Evolutionary conservation across 140 eudicot genomes (phyloP).

Genomic region (Anethum foeniculum): DNA sequence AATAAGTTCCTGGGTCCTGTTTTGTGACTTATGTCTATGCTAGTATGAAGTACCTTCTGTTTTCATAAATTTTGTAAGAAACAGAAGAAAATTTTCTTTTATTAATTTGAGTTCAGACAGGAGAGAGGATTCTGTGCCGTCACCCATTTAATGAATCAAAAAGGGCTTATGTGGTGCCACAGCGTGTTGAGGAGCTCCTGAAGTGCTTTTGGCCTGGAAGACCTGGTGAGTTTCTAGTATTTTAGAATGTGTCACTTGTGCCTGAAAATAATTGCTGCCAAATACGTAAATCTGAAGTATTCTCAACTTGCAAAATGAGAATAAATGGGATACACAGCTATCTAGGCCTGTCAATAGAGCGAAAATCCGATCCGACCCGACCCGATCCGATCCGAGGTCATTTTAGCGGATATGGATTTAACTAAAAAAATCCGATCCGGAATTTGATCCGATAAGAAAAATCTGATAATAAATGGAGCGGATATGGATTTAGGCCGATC

Average conservation of each 20-base stretch:
- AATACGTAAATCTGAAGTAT: background rate
- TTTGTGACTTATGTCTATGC: background rate
- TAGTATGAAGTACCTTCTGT: background rate
- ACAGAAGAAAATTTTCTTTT: background rate
- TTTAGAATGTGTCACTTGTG: background rate
- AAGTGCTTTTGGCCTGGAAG: slow-evolving; percentile 94
- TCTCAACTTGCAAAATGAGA: background rate
- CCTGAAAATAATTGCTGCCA: background rate
- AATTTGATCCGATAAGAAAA: too few relatives aligned
- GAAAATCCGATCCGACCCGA: too few relatives aligned
- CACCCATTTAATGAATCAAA: slow-evolving; percentile 95
- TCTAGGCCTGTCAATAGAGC: too few relatives aligned
- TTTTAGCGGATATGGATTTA: too few relatives aligned
- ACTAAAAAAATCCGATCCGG: too few relatives aligned
- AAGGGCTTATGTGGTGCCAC: slow-evolving; percentile 97
- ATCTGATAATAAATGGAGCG: too few relatives aligned
- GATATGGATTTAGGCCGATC: too few relatives aligned
- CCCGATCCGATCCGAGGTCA: too few relatives aligned
- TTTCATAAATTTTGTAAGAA: background rate
- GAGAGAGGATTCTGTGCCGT: slow-evolving; percentile 80
- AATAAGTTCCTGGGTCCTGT: background rate
- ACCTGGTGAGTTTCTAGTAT: slow-evolving; percentile 41
- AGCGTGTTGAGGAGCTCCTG: slow-evolving; percentile 88
- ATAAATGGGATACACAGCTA: background rate
- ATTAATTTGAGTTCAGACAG: slow-evolving; percentile 38